Evolutionary conservation across 2,329 filamentous ascomycete species (phyloP), one percentile per base, ranked within the genome.

Genomic region (Penicillium olsonii): DNA sequence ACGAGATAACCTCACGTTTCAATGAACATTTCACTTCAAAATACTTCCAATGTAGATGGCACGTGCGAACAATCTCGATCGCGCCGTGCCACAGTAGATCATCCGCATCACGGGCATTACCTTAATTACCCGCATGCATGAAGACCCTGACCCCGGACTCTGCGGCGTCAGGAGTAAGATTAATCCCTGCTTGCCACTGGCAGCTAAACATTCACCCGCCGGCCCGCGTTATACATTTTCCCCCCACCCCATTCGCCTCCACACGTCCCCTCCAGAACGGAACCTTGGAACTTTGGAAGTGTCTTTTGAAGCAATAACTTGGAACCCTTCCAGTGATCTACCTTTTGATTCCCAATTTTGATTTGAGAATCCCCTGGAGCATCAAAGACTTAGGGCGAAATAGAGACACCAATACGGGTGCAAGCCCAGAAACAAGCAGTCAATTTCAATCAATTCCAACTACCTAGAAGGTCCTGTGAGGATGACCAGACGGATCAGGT

Each of bases 401-500:
- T n/a, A n/a, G n/a, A n/a, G n/a, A n/a, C n/a, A n/a, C n/a, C n/a
- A n/a, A n/a, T n/a, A n/a, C n/a, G n/a, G n/a, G n/a, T n/a, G n/a
- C 12, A 12, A 6, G 12, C 5, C 17, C 5, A 15, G 14, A 6
- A 20, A 24, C 4, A 3, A 12, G 5, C 19, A 31, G 3, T 31
- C 11, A 33, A 34, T 9, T 18, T 11, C 12, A 26, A 3, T n/a
- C 3, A 8, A 34, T 5, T 42, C 24, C 10, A 41, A 20, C 20
- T 11, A 33, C 12, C 22, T 48, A 44, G 19, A 43, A 37, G 2
- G 31, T 48, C 40, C 45, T 48, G 10, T 18, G 24, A 5, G 45
- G 45, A 44, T 43, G 24, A 8, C 45, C 45, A 1, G 45, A 48
- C 9, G 45, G 45, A 44, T 48, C 45, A 31, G 45, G 45, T 20